Evolutionary conservation across 345 rosid species (phyloP).

Genomic region (Salix suchowensis): DNA sequence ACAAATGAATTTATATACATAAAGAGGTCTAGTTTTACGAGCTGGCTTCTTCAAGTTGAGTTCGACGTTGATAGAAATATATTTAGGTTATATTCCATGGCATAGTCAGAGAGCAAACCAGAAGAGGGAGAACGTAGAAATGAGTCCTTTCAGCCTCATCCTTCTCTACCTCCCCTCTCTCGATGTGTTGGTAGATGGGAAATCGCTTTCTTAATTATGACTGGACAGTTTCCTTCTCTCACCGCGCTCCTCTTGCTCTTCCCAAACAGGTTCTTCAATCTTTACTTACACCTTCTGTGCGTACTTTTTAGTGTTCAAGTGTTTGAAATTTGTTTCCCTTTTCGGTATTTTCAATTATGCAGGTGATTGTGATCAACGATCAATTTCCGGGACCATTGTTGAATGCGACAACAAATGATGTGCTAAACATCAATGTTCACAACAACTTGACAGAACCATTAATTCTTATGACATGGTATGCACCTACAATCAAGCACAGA

Average conservation of each 20-base stretch:
- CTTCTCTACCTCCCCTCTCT: background rate
- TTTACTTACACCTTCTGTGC: background rate
- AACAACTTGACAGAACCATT: slow-evolving; percentile 28
- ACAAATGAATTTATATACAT: too few species aligned
- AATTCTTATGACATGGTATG: slow-evolving; percentile 36
- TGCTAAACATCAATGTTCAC: slow-evolving; percentile 17
- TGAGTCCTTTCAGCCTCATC: too few species aligned
- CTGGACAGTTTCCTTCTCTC: slow-evolving; percentile 48
- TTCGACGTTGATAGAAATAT: too few species aligned
- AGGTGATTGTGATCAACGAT: slow-evolving; percentile 31
- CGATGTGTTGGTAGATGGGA: slow-evolving; percentile 7
- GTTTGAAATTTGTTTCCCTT: too few species aligned
- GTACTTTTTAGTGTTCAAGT: background rate
- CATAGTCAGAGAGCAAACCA: too few species aligned
- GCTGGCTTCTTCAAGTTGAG: too few species aligned
- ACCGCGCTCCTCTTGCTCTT: slow-evolving; percentile 42
- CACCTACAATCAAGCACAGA: background rate
- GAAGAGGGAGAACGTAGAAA: too few species aligned
- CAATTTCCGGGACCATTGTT: slow-evolving; percentile 33
- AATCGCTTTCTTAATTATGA: slow-evolving; percentile 27
- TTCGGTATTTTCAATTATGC: background rate
- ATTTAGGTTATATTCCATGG: too few species aligned
- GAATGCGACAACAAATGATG: slow-evolving; percentile 34
- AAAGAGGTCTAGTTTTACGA: too few species aligned
- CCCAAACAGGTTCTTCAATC: slow-evolving; percentile 33